These are phyloP conservation scores for Mortierella alpina DNA, from an alignment of 192 early-diverging fungal species.

Conservation along the genomic window DNA sequence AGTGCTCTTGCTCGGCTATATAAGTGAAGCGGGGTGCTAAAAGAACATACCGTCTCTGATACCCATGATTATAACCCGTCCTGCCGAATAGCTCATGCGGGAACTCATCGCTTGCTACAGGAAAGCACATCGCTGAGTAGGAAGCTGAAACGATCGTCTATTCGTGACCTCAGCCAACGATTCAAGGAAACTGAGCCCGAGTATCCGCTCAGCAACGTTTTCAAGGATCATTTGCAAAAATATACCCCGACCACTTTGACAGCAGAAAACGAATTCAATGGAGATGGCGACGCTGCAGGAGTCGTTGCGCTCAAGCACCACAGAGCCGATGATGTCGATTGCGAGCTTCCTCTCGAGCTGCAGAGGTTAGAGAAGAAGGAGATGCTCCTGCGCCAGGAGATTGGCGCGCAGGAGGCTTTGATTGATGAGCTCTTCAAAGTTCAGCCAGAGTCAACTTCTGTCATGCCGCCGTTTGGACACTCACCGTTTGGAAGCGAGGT, in stretches of 20 bases:
- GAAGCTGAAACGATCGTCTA: slow-evolving; percentile 38
- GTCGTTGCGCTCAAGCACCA: slow-evolving; percentile 6
- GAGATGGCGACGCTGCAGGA: neutral
- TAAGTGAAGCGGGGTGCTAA: no score
- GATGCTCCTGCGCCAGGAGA: slow-evolving; percentile 17
- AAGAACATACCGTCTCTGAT: neutral
- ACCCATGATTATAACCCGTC: neutral
- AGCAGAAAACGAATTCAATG: neutral
- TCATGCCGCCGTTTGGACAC: neutral
- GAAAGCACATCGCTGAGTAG: slow-evolving; percentile 31
- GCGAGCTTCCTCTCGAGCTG: slow-evolving; percentile 25
- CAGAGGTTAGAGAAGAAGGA: slow-evolving; percentile 27
- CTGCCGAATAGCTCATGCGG: slow-evolving; percentile 13
- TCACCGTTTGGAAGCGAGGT: slow-evolving; percentile 14
- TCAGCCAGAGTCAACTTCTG: slow-evolving; percentile 5
- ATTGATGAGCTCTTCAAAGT: slow-evolving; percentile 34
- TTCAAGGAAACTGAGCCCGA: slow-evolving; percentile 28
- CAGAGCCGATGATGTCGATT: slow-evolving; percentile 39
- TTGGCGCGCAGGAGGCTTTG: slow-evolving; percentile 25
- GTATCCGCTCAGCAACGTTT: slow-evolving; percentile 1
- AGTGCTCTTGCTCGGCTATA: no score
- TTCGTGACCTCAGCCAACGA: slow-evolving; percentile 33
- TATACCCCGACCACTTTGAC: slow-evolving; percentile 27
- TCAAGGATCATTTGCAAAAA: slow-evolving; percentile 12
- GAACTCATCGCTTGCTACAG: slow-evolving; percentile 25